These are phyloP conservation scores for Cercospora beticola DNA, from an alignment of 2,329 filamentous ascomycete genomes.

Conservation along the genomic window DNA sequence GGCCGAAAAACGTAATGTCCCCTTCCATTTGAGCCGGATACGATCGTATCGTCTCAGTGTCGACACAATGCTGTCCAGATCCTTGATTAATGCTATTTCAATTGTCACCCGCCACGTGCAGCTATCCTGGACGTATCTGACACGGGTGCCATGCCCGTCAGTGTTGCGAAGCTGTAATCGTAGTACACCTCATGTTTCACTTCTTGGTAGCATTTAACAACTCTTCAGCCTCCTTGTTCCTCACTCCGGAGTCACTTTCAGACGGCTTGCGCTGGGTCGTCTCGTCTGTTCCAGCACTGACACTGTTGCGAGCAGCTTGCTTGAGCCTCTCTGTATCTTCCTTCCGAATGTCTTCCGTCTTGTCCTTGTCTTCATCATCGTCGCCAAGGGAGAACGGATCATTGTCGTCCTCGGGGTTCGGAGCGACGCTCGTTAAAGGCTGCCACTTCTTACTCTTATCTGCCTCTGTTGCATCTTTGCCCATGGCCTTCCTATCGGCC, in stretches of 20 bases:
- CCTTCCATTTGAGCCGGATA: neutral
- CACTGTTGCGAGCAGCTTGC: constrained; percentile 51
- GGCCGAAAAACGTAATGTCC: neutral
- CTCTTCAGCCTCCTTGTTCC: constrained; percentile 49
- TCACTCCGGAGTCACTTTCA: constrained; percentile 44
- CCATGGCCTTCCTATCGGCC: constrained; percentile 56
- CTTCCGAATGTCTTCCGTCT: constrained; percentile 61
- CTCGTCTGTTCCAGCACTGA: constrained; percentile 53
- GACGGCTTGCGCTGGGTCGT: constrained; percentile 25
- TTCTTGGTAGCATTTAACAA: constrained; percentile 38
- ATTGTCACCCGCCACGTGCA: neutral
- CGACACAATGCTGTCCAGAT: neutral
- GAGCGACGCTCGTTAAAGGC: constrained; percentile 80
- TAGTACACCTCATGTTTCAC: neutral
- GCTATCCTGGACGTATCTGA: neutral
- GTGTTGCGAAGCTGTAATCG: neutral
- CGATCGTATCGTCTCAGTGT: neutral
- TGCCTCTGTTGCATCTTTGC: constrained; percentile 34
- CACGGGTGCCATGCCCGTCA: neutral
- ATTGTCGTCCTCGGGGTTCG: constrained; percentile 81
- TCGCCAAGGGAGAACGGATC: constrained; percentile 96
- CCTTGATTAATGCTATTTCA: neutral
- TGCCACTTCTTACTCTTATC: constrained; percentile 93
- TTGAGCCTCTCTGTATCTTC: constrained; percentile 55
- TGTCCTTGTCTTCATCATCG: constrained; percentile 68